phyloP scores from a whole-genome alignment of 768 basidiomycete species.

The Trametes gibbosa region DNA sequence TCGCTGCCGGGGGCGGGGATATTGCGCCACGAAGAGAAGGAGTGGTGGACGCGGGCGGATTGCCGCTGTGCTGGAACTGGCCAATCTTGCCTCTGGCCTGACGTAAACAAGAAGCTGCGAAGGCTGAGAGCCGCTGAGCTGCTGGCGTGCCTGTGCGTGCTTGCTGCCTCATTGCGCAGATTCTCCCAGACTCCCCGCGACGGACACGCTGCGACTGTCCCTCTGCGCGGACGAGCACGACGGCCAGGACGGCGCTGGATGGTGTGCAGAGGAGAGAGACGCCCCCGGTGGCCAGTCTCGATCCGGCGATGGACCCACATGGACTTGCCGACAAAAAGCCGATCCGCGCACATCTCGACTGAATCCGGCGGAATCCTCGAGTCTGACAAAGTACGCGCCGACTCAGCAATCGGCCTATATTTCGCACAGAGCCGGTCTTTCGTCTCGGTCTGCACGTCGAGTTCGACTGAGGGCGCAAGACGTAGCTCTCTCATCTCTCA shows the following conservation, averaged over 20 bases:
- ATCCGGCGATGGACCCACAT: conserved; percentile 13
- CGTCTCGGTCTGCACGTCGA: not conserved
- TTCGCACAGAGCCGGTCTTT: not conserved
- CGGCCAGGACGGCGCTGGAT: not conserved
- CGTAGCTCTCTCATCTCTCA: not conserved
- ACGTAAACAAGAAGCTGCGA: conserved; percentile 5
- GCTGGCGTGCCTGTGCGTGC: not conserved
- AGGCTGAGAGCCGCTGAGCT: conserved; percentile 3
- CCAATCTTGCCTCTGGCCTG: not conserved
- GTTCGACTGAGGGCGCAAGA: not conserved
- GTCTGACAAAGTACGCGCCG: not conserved
- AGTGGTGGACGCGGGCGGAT: not conserved
- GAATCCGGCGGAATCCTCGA: not conserved
- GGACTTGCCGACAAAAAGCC: conserved; percentile 15
- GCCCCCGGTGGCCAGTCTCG: not conserved
- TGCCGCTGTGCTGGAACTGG: not conserved
- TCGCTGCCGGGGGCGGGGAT: not conserved
- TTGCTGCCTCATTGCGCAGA: conserved; percentile 2
- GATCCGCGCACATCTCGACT: conserved; percentile 6
- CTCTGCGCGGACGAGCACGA: not conserved
- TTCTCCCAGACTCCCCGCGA: not conserved
- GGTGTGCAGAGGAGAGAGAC: not conserved
- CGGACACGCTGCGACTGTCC: not conserved
- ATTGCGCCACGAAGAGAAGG: not conserved
- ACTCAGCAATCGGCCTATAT: conserved; percentile 2